Conservation (phyloP, 306 rosid species). For the Crotalaria pallida region DNA sequence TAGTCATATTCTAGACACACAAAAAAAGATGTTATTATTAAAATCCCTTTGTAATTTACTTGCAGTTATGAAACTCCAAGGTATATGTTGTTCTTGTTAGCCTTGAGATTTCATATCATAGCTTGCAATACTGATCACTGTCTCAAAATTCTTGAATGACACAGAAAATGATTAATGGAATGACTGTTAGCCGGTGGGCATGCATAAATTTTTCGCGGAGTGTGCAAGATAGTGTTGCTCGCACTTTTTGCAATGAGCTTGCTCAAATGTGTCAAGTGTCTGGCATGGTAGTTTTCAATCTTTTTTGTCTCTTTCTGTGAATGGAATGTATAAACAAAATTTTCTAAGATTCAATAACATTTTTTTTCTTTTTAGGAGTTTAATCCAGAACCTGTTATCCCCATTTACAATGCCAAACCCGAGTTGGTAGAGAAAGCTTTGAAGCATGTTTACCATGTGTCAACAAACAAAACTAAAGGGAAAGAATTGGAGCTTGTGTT, state of each 20-base stretch:
- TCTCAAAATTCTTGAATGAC: constrained; percentile 15
- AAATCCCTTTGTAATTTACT: background rate
- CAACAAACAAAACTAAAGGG: constrained; percentile 76
- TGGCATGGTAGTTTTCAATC: constrained; percentile 62
- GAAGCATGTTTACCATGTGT: constrained; percentile 81
- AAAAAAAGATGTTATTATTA: background rate
- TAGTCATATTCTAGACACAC: background rate
- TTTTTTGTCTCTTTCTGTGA: background rate
- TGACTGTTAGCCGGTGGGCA: constrained; percentile 93
- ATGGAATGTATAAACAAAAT: background rate
- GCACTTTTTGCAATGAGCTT: constrained; percentile 82
- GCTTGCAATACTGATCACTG: constrained; percentile 16
- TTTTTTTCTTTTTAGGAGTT: constrained; percentile 53
- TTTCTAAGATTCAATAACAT: background rate
- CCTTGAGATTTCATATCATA: background rate
- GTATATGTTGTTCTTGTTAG: background rate
- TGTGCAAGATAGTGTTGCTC: constrained; percentile 82
- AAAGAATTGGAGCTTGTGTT: constrained; percentile 80
- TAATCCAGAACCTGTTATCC: constrained; percentile 73
- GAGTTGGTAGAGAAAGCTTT: constrained; percentile 86
- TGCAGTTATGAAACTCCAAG: background rate
- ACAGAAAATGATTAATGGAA: constrained; percentile 96
- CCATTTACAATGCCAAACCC: constrained; percentile 82
- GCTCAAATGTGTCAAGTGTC: constrained; percentile 96
- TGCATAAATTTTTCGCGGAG: constrained; percentile 85